Conservation (phyloP, 441 rosid genomes). For the Kokia cookei region DNA sequence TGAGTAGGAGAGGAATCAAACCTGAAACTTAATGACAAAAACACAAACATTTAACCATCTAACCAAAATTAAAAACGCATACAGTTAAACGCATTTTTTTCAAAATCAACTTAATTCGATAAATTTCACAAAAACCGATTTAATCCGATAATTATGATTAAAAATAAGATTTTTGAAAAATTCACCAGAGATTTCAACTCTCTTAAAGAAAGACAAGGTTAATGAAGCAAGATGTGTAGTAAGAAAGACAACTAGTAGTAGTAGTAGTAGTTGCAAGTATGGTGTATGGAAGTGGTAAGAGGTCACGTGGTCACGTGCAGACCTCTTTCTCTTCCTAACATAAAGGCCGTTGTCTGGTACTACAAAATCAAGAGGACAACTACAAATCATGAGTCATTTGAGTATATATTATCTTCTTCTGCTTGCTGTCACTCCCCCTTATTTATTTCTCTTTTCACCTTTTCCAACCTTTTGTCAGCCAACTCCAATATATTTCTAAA, state of each 20-base stretch:
- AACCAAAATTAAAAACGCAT: no score
- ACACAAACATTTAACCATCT: no score
- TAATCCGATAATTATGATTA: no score
- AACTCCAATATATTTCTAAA: neutral
- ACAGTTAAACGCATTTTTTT: no score
- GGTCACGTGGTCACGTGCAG: slow-evolving; percentile 32
- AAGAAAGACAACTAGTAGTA: neutral
- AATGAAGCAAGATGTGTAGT: neutral
- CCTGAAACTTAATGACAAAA: rapidly evolving
- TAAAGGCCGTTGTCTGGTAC: neutral
- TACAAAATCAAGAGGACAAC: neutral
- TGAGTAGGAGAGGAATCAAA: rapidly evolving
- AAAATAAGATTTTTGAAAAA: no score
- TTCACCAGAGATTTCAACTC: no score
- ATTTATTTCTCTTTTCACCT: neutral
- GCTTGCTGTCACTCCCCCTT: neutral
- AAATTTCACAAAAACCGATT: no score
- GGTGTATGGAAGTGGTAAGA: slow-evolving; percentile 3
- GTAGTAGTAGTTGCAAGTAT: neutral
- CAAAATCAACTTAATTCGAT: no score
- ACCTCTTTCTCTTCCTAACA: slow-evolving; percentile 2
- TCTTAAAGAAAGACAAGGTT: no score
- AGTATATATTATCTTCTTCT: neutral
- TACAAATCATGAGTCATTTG: neutral
- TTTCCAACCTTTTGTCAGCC: neutral